Conservation (phyloP, 1,139 yeast genomes). For the Zygotorulaspora mrakii region DNA sequence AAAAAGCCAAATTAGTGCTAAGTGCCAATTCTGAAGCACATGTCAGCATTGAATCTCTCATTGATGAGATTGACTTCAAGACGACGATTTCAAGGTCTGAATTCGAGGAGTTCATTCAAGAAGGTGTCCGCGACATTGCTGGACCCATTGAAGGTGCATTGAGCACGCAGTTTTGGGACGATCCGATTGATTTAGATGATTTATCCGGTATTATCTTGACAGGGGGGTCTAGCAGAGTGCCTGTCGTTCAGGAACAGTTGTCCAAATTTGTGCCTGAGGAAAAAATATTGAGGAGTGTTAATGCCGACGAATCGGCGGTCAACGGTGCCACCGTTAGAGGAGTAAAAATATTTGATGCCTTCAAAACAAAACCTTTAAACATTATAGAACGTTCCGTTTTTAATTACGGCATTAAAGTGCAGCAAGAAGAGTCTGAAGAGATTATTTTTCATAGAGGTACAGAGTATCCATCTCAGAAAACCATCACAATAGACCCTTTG, state of each 20-base stretch:
- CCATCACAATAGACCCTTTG: conserved; percentile 12
- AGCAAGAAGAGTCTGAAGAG: conserved; percentile 34
- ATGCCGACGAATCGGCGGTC: conserved; percentile 94
- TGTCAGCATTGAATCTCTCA: conserved; percentile 66
- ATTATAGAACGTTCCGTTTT: conserved; percentile 55
- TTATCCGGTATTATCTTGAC: conserved; percentile 70
- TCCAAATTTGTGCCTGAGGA: conserved; percentile 55
- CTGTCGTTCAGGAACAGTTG: conserved; percentile 68
- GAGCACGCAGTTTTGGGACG: conserved; percentile 34
- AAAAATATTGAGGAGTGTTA: conserved; percentile 76
- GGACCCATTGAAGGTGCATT: conserved; percentile 58
- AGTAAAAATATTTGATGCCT: conserved; percentile 56
- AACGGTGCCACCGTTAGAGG: conserved; percentile 86
- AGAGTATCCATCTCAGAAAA: conserved; percentile 26
- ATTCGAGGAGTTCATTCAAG: conserved; percentile 58
- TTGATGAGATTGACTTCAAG: conserved; percentile 69
- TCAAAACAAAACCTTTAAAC: conserved; percentile 54
- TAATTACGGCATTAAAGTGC: conserved; percentile 42
- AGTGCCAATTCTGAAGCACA: conserved; percentile 82
- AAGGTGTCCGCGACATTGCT: conserved; percentile 45
- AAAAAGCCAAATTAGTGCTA: conserved; percentile 76
- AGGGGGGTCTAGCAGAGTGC: conserved; percentile 93
- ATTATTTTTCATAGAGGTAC: conserved; percentile 46
- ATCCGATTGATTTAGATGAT: conserved; percentile 37
- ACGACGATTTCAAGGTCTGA: conserved; percentile 66